These are phyloP conservation scores for Chimonanthus salicifolius DNA, from an alignment of 164 flowering plant species.

Conservation along the genomic window DNA sequence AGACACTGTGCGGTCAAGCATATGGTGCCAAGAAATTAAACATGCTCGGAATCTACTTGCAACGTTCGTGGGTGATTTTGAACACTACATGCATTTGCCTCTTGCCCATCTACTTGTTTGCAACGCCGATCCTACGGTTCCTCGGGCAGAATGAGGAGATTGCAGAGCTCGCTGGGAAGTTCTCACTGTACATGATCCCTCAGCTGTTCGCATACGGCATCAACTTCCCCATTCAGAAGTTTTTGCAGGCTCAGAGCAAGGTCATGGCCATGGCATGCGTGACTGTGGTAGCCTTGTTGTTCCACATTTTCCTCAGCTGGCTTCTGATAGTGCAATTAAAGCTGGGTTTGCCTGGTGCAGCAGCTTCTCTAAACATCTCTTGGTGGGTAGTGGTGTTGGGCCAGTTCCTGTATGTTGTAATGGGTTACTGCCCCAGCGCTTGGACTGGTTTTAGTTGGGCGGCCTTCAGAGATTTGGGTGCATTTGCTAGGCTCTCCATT, in stretches of 20 bases:
- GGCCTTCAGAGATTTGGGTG: slow-evolving; percentile 52
- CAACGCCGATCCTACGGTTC: slow-evolving; percentile 23
- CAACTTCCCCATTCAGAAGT: slow-evolving; percentile 40
- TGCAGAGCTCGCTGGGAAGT: slow-evolving; percentile 29
- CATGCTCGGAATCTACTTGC: slow-evolving; percentile 46
- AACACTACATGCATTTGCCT: slow-evolving; percentile 18
- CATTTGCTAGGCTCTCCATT: slow-evolving; percentile 45
- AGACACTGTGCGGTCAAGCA: slow-evolving; percentile 41
- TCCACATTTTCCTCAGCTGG: slow-evolving; percentile 42
- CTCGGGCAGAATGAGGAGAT: slow-evolving; percentile 32
- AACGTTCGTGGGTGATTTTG: slow-evolving; percentile 43
- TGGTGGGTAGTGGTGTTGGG: slow-evolving; percentile 55
- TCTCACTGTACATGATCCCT: slow-evolving; percentile 36
- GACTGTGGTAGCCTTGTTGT: slow-evolving; percentile 22
- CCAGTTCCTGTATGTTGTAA: slow-evolving; percentile 25
- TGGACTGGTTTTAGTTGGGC: slow-evolving; percentile 52
- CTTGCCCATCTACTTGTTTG: slow-evolving; percentile 31
- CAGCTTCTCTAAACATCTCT: slow-evolving; percentile 34
- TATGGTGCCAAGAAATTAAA: slow-evolving; percentile 36
- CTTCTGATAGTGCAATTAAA: slow-evolving; percentile 32
- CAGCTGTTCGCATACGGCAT: slow-evolving; percentile 32
- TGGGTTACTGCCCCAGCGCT: slow-evolving; percentile 39
- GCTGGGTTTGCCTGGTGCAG: slow-evolving; percentile 42
- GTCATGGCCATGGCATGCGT: slow-evolving; percentile 40
- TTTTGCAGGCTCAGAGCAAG: slow-evolving; percentile 44